phyloP scores from a whole-genome alignment of 768 basidiomycete species.

The Suillus bovinus region DNA sequence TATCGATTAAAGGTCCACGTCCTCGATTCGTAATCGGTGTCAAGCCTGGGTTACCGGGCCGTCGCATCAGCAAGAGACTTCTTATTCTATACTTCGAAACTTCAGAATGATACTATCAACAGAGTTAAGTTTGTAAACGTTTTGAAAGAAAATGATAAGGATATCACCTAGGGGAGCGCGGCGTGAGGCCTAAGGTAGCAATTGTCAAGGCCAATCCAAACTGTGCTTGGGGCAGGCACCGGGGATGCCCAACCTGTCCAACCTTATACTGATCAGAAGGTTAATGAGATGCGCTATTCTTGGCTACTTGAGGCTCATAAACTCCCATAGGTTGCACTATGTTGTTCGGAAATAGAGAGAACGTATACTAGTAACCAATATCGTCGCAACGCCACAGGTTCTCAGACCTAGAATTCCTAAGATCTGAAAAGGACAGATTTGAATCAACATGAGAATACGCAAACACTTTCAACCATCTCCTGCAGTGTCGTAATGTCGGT shows the following conservation, averaged over 20 bases:
- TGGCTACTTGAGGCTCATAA: not conserved
- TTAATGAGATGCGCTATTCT: not conserved
- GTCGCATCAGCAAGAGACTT: not conserved
- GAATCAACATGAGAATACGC: not conserved
- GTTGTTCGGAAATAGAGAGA: not conserved
- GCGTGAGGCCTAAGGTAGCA: not conserved
- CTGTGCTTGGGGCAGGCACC: not conserved
- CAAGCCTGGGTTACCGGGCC: not conserved
- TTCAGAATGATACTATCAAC: not conserved
- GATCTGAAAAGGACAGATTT: not conserved
- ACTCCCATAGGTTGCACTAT: not conserved
- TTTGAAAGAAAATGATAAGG: not conserved
- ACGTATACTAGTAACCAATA: not conserved
- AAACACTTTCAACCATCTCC: not conserved
- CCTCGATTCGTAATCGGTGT: not conserved
- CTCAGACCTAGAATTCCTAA: not conserved
- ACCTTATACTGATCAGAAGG: not conserved
- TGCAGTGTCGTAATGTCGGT: not conserved
- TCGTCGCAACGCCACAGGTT: not conserved
- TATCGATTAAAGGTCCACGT: constrained; percentile 18
- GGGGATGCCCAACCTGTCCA: not conserved
- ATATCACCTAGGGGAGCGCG: not conserved
- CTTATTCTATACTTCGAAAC: not conserved
- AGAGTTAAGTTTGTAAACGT: not conserved
- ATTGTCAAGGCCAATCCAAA: not conserved